Evolutionary conservation across 495 filamentous ascomycete genomes (phyloP).

Genomic region (Pseudoneurospora amorphoporcata): DNA sequence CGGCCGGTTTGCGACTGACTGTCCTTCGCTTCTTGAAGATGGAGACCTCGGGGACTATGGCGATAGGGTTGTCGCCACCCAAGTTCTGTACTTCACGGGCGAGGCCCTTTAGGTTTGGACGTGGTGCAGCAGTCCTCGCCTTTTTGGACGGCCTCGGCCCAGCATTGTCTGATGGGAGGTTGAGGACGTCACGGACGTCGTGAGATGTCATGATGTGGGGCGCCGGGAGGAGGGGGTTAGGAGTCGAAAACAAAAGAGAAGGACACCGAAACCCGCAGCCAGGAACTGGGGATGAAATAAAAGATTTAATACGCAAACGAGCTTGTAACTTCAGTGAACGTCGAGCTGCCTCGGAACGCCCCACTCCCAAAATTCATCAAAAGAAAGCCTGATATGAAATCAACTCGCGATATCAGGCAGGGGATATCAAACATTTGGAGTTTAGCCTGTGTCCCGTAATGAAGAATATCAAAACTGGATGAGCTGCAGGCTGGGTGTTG

Average conservation of each 20-base stretch:
- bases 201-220: constrained; percentile 53
- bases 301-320: neutral
- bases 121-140: constrained; percentile 58
- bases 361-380: neutral
- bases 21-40: constrained; percentile 39
- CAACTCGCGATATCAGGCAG: neutral
- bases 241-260: neutral
- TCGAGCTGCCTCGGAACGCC: neutral
- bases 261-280: neutral
- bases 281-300: neutral
- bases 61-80: constrained; percentile 38
- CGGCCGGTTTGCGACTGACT: constrained; percentile 51
- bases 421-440: neutral
- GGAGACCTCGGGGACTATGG: constrained; percentile 35
- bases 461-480: neutral
- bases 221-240: neutral
- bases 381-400: neutral
- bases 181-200: constrained; percentile 86
- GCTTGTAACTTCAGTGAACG: neutral
- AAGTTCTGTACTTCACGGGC: constrained; percentile 52
- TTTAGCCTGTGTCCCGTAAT: neutral
- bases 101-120: constrained; percentile 51
- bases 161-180: constrained; percentile 57
- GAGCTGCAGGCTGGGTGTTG: neutral
- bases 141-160: constrained; percentile 60